Conservation (phyloP, 73 alveolate genomes). For the Paramecium biaurelia region DNA sequence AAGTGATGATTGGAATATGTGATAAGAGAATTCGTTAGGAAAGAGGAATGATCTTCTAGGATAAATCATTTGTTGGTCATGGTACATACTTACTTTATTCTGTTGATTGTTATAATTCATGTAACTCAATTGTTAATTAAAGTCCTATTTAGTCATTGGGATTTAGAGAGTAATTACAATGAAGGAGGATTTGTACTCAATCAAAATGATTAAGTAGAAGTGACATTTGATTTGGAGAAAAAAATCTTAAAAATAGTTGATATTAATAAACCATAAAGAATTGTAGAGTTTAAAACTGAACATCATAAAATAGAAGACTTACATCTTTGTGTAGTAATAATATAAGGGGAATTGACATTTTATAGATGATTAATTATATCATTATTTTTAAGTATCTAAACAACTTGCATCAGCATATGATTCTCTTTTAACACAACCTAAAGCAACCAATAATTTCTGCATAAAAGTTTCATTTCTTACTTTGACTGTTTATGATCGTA, state of each 20-base stretch:
- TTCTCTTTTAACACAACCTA: slow-evolving; percentile 65
- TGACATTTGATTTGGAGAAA: background rate
- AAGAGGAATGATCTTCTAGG: slow-evolving; percentile 19
- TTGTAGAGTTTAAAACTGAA: background rate
- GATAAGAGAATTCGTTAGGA: background rate
- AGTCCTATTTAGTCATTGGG: slow-evolving; percentile 15
- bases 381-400: background rate
- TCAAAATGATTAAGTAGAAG: background rate
- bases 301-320: background rate
- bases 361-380: slow-evolving; percentile 39
- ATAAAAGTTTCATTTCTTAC: slow-evolving; percentile 21
- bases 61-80: slow-evolving; percentile 19
- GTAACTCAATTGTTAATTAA: background rate
- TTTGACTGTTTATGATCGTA: background rate
- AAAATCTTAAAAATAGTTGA: background rate
- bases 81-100: background rate
- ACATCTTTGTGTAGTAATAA: slow-evolving; percentile 7
- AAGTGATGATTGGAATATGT: background rate
- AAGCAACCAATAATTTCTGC: slow-evolving; percentile 52
- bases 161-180: background rate
- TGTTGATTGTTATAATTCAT: background rate
- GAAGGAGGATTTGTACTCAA: slow-evolving; percentile 2
- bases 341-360: background rate
- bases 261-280: background rate
- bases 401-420: background rate